These are phyloP conservation scores for Pseudocercospora vitis DNA, from an alignment of 2,329 filamentous ascomycete genomes.

Conservation along the genomic window DNA sequence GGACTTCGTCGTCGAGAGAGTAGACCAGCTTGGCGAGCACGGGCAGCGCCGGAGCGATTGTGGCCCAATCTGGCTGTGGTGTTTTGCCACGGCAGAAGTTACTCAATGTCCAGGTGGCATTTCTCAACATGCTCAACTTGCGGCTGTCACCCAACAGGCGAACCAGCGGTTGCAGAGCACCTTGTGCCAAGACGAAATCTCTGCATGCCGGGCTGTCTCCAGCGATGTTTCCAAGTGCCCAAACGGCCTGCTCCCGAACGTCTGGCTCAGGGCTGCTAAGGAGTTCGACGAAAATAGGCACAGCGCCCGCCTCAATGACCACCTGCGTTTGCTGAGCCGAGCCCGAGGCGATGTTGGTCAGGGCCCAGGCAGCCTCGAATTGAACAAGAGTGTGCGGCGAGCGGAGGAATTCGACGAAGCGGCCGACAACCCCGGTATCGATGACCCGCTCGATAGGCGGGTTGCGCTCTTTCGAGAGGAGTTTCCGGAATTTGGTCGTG, in stretches of 20 bases:
- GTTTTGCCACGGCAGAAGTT: slow-evolving; percentile 99
- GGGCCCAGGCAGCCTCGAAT: slow-evolving; percentile 97
- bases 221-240: slow-evolving; percentile 97
- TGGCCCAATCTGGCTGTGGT: slow-evolving; percentile 95
- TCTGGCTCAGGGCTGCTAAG: slow-evolving; percentile 94
- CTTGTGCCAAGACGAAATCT: slow-evolving; percentile 90
- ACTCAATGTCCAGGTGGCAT: slow-evolving; percentile 98
- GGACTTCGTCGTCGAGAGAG: slow-evolving; percentile 94
- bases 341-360: slow-evolving; percentile 98
- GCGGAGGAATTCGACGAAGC: slow-evolving; percentile 97
- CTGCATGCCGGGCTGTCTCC: slow-evolving; percentile 97
- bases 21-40: slow-evolving; percentile 97
- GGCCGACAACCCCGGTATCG: slow-evolving; percentile 94
- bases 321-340: slow-evolving; percentile 97
- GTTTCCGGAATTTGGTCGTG: slow-evolving; percentile 97
- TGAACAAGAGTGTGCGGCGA: slow-evolving; percentile 97
- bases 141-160: slow-evolving; percentile 91
- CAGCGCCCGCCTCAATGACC: slow-evolving; percentile 95
- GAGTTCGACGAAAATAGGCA: slow-evolving; percentile 97
- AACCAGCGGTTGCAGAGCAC: slow-evolving; percentile 86
- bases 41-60: slow-evolving; percentile 89
- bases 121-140: slow-evolving; percentile 98
- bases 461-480: slow-evolving; percentile 97
- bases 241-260: slow-evolving; percentile 96
- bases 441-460: slow-evolving; percentile 99